Base-by-base conservation (phyloP, 257 asterid species). In the Plantago ovata region DNA sequence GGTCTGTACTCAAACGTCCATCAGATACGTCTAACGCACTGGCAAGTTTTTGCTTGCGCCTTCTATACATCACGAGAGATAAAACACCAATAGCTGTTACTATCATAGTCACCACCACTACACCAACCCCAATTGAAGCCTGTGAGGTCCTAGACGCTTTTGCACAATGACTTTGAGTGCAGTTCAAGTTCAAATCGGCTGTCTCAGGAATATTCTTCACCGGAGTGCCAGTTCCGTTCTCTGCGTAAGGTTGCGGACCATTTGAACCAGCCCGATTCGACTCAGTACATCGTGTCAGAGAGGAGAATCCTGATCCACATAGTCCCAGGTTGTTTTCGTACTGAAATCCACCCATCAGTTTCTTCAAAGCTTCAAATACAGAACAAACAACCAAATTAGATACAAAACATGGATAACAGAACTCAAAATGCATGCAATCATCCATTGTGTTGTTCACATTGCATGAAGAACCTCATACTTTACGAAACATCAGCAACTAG, bases 121-220 rank as follows among this genome's bases (percentile, higher is more conserved):
- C 81, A 33, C 88, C 96, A 15, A 77, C 73, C 3, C 82, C 82
- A 38, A 84, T 74, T 1, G 94, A 82, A 53, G 81, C 86, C 53
- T 70, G 71, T 18, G 96, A 62, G 72, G 87, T 74, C 56, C 75
- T 84, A 7, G 85, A 73, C 3, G 72, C 18, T 55, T 67, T 81
- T 22, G 86, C 45, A 78, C 95, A 91, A 50, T 62, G 67, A 45
- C 65, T 56, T 62, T 70, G 77, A 38, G 77, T 79, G 72, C 96
- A 87, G 69, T 76, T 83, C 67, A 91, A 59, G 61, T 75, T 84
- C 50, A 87, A 72, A 69, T 91, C 70, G 10, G 98, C 96, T 0
- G 95, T 91, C 64, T 91, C 96, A 0, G 96, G 98, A 38, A 84
- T 87, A 69, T 78, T 75, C 72, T 78, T 79, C 6, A 81, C 71